These are phyloP conservation scores for Mucor mucedo DNA, from an alignment of 371 early-diverging fungal species.

Conservation along the genomic window DNA sequence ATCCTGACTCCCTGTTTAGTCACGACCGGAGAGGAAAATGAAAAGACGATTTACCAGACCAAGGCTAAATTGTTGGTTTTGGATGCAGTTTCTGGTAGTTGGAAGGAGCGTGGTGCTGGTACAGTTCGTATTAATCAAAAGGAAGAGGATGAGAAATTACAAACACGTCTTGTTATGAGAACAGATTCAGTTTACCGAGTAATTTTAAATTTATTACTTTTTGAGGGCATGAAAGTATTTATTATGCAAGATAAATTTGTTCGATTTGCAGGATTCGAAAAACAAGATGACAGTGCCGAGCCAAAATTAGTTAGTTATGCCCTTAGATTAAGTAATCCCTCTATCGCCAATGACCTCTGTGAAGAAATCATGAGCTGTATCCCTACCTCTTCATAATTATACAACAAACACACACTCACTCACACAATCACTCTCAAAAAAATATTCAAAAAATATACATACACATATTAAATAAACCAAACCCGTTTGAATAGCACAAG, in stretches of 20 bases:
- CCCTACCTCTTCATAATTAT: slow-evolving; percentile 17
- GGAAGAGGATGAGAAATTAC: slow-evolving; percentile 23
- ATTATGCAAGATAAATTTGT: slow-evolving; percentile 65
- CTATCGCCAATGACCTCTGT: slow-evolving; percentile 23
- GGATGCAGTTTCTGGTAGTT: slow-evolving; percentile 35
- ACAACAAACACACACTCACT: slow-evolving; percentile 3
- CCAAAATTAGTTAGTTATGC: slow-evolving; percentile 54
- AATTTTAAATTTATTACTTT: slow-evolving; percentile 62
- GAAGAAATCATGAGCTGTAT: slow-evolving; percentile 25
- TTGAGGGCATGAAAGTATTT: slow-evolving; percentile 57
- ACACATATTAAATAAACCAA: neutral
- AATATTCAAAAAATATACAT: neutral
- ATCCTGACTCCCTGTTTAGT: slow-evolving; percentile 21
- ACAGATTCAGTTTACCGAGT: slow-evolving; percentile 64
- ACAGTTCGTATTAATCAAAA: slow-evolving; percentile 48
- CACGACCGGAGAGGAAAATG: slow-evolving; percentile 58
- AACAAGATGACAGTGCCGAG: slow-evolving; percentile 33
- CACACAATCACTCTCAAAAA: slow-evolving; percentile 1
- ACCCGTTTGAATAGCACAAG: neutral
- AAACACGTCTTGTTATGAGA: slow-evolving; percentile 64
- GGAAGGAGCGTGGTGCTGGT: slow-evolving; percentile 60
- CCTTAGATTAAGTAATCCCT: slow-evolving; percentile 35
- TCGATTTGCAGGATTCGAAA: slow-evolving; percentile 57
- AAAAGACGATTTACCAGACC: slow-evolving; percentile 47
- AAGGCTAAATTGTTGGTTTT: slow-evolving; percentile 53